These are phyloP conservation scores for Trametes sanguinea DNA, from an alignment of 768 basidiomycete species.

Conservation along the genomic window DNA sequence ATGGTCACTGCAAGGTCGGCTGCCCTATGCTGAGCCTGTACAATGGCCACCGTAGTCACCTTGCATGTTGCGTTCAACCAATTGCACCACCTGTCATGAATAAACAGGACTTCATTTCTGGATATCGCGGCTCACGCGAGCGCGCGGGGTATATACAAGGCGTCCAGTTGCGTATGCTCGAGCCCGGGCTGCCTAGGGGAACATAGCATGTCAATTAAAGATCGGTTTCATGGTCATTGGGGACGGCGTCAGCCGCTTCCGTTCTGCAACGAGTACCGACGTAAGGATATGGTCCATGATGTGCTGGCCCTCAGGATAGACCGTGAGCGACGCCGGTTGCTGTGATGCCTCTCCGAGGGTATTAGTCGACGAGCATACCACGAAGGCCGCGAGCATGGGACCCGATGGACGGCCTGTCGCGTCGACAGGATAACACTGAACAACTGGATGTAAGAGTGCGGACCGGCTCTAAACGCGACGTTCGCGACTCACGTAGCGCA, in stretches of 20 bases:
- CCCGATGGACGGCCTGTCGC: slow-evolving; percentile 4
- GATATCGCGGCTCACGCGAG: too few relatives aligned
- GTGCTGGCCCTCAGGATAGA: slow-evolving; percentile 32
- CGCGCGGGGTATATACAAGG: too few relatives aligned
- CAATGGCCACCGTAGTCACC: too few relatives aligned
- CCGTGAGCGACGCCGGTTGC: slow-evolving; percentile 26
- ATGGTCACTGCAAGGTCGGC: too few relatives aligned
- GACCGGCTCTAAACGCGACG: too few relatives aligned
- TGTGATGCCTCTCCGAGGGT: slow-evolving; percentile 12
- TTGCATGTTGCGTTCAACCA: too few relatives aligned
- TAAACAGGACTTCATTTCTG: too few relatives aligned
- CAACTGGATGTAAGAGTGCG: not conserved
- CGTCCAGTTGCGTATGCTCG: too few relatives aligned
- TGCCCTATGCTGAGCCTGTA: too few relatives aligned
- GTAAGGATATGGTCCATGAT: slow-evolving; percentile 39
- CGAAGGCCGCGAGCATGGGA: slow-evolving; percentile 24
- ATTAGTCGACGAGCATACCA: slow-evolving; percentile 13
- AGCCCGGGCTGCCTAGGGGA: too few relatives aligned
- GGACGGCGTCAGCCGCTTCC: slow-evolving; percentile 32
- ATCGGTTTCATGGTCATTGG: slow-evolving; percentile 9
- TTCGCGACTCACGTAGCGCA: slow-evolving; percentile 25
- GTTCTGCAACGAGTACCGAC: slow-evolving; percentile 38
- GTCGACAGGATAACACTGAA: slow-evolving; percentile 25
- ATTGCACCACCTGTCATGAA: too few relatives aligned
- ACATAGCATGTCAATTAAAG: slow-evolving; percentile 14